phyloP scores from a whole-genome alignment of 495 filamentous ascomycete genomes.

The Penicillium macrosclerotiorum region DNA sequence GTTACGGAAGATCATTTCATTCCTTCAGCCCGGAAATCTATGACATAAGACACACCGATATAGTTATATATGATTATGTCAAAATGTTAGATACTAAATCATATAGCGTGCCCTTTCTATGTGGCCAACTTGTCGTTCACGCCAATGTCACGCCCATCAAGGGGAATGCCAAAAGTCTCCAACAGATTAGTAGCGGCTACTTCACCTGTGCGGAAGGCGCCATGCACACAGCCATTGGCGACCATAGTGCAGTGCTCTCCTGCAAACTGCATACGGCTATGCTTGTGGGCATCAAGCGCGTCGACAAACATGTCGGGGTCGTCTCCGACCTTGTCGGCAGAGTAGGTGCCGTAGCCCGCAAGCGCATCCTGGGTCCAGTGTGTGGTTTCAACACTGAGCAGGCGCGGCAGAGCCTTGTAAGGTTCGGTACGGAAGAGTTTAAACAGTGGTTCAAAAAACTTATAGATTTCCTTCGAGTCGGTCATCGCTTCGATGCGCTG shows the following conservation, averaged over 20 bases:
- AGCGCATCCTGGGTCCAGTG: conserved; percentile 27
- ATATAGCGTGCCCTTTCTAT: too few species aligned
- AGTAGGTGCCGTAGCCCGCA: conserved; percentile 24
- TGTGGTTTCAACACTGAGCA: conserved; percentile 24
- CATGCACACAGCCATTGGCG: conserved; percentile 25
- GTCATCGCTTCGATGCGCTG: conserved; percentile 25
- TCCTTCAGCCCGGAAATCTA: too few species aligned
- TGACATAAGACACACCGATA: too few species aligned
- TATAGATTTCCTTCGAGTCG: conserved; percentile 18
- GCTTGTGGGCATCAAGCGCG: conserved; percentile 17
- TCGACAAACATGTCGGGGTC: conserved; percentile 16
- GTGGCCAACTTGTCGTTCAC: background rate
- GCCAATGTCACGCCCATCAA: conserved; percentile 5
- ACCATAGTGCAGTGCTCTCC: conserved; percentile 24
- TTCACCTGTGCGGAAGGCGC: conserved; percentile 24
- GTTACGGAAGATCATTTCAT: too few species aligned
- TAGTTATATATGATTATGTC: too few species aligned
- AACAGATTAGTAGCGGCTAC: conserved; percentile 20
- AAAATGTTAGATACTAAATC: too few species aligned
- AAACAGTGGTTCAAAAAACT: conserved; percentile 26
- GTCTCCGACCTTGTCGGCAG: conserved; percentile 25
- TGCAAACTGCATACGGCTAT: conserved; percentile 22
- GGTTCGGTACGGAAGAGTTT: conserved; percentile 24
- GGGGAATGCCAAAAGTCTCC: conserved; percentile 15
- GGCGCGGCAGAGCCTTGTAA: conserved; percentile 22